These are phyloP conservation scores for Plenodomus lindquistii DNA, from an alignment of 2,329 filamentous ascomycete species.

Conservation along the genomic window DNA sequence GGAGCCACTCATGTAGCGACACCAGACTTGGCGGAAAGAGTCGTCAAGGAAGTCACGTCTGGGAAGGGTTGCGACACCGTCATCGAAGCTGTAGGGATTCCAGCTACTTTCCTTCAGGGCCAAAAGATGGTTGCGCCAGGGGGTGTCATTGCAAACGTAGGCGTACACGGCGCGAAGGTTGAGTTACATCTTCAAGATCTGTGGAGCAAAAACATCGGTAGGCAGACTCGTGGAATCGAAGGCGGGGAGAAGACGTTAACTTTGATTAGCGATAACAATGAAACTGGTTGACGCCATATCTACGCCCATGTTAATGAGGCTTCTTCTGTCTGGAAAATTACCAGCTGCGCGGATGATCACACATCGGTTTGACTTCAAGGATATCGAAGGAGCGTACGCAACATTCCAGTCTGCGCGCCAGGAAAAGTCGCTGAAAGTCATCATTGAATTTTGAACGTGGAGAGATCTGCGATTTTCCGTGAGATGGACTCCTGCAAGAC, in stretches of 20 bases:
- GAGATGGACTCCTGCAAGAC: too few species aligned
- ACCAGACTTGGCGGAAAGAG: constrained; percentile 19
- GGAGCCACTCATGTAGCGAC: not conserved
- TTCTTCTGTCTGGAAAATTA: constrained; percentile 49
- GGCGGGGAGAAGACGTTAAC: not conserved
- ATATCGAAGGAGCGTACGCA: constrained; percentile 52
- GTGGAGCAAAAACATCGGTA: constrained; percentile 58
- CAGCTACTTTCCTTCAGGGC: constrained; percentile 57
- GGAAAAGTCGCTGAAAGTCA: constrained; percentile 51
- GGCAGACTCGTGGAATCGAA: constrained; percentile 38
- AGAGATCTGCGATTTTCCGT: too few species aligned
- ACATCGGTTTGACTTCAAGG: constrained; percentile 49
- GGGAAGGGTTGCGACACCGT: constrained; percentile 60
- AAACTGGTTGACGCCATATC: constrained; percentile 50
- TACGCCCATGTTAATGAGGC: constrained; percentile 55
- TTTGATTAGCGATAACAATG: constrained; percentile 53
- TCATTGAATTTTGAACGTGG: constrained; percentile 43
- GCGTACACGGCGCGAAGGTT: constrained; percentile 60
- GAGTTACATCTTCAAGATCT: constrained; percentile 58
- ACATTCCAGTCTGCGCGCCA: constrained; percentile 50
- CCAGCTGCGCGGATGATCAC: constrained; percentile 52
- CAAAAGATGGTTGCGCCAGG: constrained; percentile 59
- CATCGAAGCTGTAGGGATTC: constrained; percentile 62
- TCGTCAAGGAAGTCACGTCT: too few species aligned
- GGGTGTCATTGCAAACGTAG: constrained; percentile 61